Evolutionary conservation across 2,329 filamentous ascomycete species (phyloP).

Genomic region (Onygena corvina): DNA sequence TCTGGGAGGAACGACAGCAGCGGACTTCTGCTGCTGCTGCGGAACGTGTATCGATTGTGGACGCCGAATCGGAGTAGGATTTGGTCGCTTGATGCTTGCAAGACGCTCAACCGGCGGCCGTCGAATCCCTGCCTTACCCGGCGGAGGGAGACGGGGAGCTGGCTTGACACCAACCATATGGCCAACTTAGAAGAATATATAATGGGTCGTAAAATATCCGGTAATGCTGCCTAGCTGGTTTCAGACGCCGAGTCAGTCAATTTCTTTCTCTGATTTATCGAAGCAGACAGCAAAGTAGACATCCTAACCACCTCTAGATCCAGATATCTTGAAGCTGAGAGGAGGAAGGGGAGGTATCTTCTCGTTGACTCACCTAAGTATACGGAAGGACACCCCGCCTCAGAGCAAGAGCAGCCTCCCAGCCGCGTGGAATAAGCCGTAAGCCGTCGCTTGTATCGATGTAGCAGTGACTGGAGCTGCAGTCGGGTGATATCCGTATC

Average conservation of each 20-base stretch:
- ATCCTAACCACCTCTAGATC: too few relatives aligned
- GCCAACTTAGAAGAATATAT: too few relatives aligned
- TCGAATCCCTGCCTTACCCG: constrained; percentile 25
- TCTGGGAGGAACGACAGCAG: constrained; percentile 22
- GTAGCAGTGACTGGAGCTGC: not conserved
- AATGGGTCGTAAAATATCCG: too few relatives aligned
- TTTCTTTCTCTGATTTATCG: too few relatives aligned
- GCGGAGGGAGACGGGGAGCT: constrained; percentile 14
- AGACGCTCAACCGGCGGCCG: constrained; percentile 27
- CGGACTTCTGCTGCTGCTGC: constrained; percentile 17
- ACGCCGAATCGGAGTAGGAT: constrained; percentile 29
- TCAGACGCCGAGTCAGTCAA: too few relatives aligned
- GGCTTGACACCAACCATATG: constrained; percentile 14
- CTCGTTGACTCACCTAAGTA: not conserved
- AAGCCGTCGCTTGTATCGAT: not conserved
- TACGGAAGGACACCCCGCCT: not conserved
- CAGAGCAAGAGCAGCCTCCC: not conserved
- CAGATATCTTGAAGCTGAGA: not conserved
- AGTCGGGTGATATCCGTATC: not conserved
- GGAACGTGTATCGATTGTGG: constrained; percentile 18
- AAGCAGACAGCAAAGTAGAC: too few relatives aligned
- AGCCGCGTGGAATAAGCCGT: not conserved
- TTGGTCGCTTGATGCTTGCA: constrained; percentile 30
- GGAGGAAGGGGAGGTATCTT: not conserved
- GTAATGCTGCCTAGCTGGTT: too few relatives aligned